Evolutionary conservation across 176 grass and related monocot genomes (phyloP).

Genomic region (Juncus inflexus): DNA sequence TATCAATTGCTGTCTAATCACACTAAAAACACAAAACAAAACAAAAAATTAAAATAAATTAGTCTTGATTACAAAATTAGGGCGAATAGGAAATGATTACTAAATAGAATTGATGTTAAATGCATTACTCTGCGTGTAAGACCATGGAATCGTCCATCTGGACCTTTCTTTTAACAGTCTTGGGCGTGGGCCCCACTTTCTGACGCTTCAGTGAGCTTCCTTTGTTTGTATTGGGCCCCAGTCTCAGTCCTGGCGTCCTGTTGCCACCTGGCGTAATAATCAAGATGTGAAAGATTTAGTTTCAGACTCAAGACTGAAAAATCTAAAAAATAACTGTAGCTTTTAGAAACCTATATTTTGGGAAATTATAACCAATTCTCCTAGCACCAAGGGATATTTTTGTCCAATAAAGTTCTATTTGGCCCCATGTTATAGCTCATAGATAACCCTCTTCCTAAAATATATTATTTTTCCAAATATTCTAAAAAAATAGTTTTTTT

Average conservation of each 20-base stretch:
- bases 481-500: no score
- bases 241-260: conserved; percentile 65
- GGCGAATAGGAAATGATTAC: conserved; percentile 18
- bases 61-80: no score
- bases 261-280: conserved; percentile 59
- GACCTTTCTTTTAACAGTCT: conserved; percentile 72
- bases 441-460: no score
- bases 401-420: no score
- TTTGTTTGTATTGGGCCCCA: conserved; percentile 50
- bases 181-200: conserved; percentile 48
- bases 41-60: not conserved
- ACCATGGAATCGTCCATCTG: conserved; percentile 87
- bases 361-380: not conserved
- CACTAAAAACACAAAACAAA: conserved; percentile 33
- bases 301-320: no score
- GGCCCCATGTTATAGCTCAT: no score
- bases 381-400: not conserved
- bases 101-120: no score
- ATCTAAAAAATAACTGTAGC: not conserved
- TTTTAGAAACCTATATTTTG: not conserved
- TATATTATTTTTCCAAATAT: no score
- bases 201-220: conserved; percentile 63
- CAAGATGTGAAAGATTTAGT: not conserved
- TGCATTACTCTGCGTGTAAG: conserved; percentile 94
- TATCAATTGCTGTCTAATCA: conserved; percentile 91